A percentile compares a stretch with the other conserved stretches of the same genome.
Evolutionary conservation across 2,329 filamentous ascomycete species (phyloP).

Genomic region (Arthroderma sp.): DNA sequence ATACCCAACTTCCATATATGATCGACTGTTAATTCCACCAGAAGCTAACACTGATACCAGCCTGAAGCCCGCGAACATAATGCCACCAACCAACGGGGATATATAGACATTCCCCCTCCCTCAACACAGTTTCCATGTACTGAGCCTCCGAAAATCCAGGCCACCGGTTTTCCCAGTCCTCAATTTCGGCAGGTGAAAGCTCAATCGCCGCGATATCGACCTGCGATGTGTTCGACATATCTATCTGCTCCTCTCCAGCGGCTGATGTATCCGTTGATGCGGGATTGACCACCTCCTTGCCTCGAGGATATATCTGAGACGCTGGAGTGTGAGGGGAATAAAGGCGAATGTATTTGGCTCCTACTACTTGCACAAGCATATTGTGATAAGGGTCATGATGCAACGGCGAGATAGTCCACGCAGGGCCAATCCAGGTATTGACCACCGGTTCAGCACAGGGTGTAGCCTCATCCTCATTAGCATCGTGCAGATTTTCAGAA

Average conservation of each 20-base stretch:
- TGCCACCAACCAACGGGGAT: conserved; percentile 98
- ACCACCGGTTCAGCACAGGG: conserved; percentile 46
- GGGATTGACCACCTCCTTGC: conserved; percentile 22
- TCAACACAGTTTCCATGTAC: conserved; percentile 64
- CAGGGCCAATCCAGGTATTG: conserved; percentile 88
- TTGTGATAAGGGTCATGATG: conserved; percentile 95
- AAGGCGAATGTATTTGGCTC: conserved; percentile 79
- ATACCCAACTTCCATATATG: too few species aligned
- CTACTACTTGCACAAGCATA: conserved; percentile 76
- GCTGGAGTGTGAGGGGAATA: conserved; percentile 56
- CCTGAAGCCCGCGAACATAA: conserved; percentile 72
- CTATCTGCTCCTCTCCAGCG: conserved; percentile 51
- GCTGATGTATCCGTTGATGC: conserved; percentile 1
- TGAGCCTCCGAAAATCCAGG: conserved; percentile 46
- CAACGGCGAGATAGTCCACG: conserved; percentile 76
- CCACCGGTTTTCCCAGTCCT: conserved; percentile 34
- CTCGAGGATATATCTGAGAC: conserved; percentile 27
- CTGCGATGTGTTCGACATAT: conserved; percentile 83
- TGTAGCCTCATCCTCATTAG: conserved; percentile 7
- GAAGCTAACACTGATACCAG: conserved; percentile 90
- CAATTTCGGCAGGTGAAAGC: conserved; percentile 32
- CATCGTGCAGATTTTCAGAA: not conserved
- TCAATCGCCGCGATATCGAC: conserved; percentile 63
- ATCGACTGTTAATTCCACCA: conserved; percentile 59
- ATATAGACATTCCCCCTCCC: conserved; percentile 72